Evolutionary conservation across 148 eudicot species (phyloP).

Genomic region (Vaccinium myrtillus): DNA sequence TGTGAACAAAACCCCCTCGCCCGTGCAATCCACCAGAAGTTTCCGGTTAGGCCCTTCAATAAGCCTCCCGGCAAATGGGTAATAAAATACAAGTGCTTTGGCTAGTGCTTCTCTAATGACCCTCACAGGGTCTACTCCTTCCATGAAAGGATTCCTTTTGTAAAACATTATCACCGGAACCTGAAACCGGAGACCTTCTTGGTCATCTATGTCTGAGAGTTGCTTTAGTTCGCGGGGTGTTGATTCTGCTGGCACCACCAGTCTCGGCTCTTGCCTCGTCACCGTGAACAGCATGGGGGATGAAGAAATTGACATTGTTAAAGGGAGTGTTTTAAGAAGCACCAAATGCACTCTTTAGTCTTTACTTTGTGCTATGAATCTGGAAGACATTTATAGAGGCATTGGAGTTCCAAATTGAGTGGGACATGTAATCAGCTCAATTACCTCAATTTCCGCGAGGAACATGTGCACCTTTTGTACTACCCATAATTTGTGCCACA

Average conservation of each 20-base stretch:
- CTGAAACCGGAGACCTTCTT: constrained; percentile 15
- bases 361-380: background rate
- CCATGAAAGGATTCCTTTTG: background rate
- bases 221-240: background rate
- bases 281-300: background rate
- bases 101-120: background rate
- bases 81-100: constrained; percentile 7
- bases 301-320: background rate
- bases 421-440: background rate
- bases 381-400: background rate
- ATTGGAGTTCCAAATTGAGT: no score
- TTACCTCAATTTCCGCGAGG: background rate
- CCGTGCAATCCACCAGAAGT: constrained; percentile 10
- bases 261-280: background rate
- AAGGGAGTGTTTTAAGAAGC: background rate
- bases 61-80: constrained; percentile 22
- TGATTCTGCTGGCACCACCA: background rate
- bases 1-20: constrained; percentile 12
- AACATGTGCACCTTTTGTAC: no score
- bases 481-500: no score
- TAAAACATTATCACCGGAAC: background rate
- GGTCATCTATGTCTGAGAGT: constrained; percentile 19
- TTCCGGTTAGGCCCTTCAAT: background rate
- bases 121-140: background rate
- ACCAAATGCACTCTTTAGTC: background rate